These are phyloP conservation scores for Ogataea paraovalis DNA, from an alignment of 805 yeast genomes.

Conservation along the genomic window DNA sequence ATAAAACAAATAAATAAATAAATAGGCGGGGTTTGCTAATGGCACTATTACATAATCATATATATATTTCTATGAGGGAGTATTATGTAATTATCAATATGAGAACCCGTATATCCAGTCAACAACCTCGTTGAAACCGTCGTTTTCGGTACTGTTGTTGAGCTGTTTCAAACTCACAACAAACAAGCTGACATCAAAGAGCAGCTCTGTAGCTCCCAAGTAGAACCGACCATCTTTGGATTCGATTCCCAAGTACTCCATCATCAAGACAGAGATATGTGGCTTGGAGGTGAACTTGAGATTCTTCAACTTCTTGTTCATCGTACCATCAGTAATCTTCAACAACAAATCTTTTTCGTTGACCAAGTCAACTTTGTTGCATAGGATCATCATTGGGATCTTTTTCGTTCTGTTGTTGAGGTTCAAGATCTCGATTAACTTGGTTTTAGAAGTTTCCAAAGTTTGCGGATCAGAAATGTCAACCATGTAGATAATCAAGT, in stretches of 20 bases:
- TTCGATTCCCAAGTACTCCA: slow-evolving; percentile 20
- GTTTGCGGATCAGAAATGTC: slow-evolving; percentile 29
- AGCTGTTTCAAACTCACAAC: slow-evolving; percentile 18
- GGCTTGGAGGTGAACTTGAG: slow-evolving; percentile 7
- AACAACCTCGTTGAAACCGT: slow-evolving; percentile 14
- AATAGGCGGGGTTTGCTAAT: too few species aligned
- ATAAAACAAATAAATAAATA: too few species aligned
- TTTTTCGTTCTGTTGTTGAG: slow-evolving; percentile 15
- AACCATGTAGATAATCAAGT: slow-evolving; percentile 24
- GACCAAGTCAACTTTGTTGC: slow-evolving; percentile 29
- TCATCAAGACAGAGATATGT: slow-evolving; percentile 8
- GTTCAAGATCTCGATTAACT: slow-evolving; percentile 18
- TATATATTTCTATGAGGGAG: too few species aligned
- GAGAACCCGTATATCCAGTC: slow-evolving; percentile 20
- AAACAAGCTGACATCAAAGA: slow-evolving; percentile 22
- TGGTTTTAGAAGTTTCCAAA: slow-evolving; percentile 18
- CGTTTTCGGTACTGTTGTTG: slow-evolving; percentile 5
- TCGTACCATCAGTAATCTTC: slow-evolving; percentile 3
- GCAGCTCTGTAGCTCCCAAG: slow-evolving; percentile 9
- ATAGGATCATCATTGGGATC: slow-evolving; percentile 27
- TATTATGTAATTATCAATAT: too few species aligned
- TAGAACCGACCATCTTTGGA: slow-evolving; percentile 1
- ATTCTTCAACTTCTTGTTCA: slow-evolving; percentile 5
- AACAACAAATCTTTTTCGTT: slow-evolving; percentile 12
- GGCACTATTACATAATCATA: too few species aligned